Conservation (phyloP, 495 filamentous ascomycete genomes). For the Lepraria neglecta region DNA sequence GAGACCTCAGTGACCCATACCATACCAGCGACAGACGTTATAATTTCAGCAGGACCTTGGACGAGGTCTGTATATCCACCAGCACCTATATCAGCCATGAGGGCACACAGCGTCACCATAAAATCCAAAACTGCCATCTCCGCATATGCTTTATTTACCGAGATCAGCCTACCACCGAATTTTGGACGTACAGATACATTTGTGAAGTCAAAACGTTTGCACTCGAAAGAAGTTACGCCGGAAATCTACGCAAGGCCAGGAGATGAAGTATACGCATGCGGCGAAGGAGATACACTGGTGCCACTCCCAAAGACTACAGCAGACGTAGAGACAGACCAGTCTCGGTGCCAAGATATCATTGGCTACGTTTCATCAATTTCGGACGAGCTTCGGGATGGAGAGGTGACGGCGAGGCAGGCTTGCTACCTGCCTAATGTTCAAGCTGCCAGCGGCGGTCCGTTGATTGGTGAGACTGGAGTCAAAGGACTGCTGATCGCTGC, state of each 20-base stretch:
- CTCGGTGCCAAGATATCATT: constrained; percentile 80
- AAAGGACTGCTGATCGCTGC: constrained; percentile 77
- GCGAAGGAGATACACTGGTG: constrained; percentile 72
- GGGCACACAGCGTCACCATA: constrained; percentile 90
- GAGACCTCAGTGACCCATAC: constrained; percentile 50
- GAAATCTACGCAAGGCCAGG: constrained; percentile 92
- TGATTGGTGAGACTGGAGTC: constrained; percentile 69
- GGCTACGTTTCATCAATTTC: constrained; percentile 74
- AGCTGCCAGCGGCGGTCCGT: constrained; percentile 58
- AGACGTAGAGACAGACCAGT: constrained; percentile 67
- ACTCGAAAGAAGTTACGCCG: constrained; percentile 61
- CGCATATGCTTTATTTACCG: constrained; percentile 84
- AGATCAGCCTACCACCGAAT: constrained; percentile 67
- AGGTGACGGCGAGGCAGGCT: constrained; percentile 76
- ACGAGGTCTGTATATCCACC: constrained; percentile 65
- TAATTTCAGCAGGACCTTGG: constrained; percentile 89
- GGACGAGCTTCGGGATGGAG: constrained; percentile 66
- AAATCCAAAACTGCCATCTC: constrained; percentile 65
- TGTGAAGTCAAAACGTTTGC: constrained; percentile 47
- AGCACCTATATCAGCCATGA: constrained; percentile 70
- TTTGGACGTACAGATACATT: constrained; percentile 36
- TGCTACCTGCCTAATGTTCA: constrained; percentile 84
- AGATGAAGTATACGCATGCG: constrained; percentile 87
- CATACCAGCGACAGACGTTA: constrained; percentile 68
- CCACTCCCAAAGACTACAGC: constrained; percentile 72